Evolutionary conservation across 2,329 filamentous ascomycete species (phyloP).

Genomic region (Colletotrichum trifolii): DNA sequence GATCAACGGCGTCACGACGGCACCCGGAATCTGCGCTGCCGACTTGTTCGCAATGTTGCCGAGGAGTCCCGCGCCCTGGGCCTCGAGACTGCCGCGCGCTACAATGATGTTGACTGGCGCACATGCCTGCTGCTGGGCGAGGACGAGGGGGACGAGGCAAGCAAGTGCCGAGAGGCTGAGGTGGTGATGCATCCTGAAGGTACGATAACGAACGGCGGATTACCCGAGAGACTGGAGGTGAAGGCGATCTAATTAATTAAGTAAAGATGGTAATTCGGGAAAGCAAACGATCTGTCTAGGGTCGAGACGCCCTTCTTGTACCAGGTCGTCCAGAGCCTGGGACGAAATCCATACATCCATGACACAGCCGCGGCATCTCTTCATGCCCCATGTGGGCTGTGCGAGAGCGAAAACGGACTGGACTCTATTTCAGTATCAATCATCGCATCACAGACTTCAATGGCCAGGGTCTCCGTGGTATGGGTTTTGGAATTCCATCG

Average conservation of each 20-base stretch:
- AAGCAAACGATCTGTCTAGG: neutral
- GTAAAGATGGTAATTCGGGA: neutral
- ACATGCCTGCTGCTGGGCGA: conserved; percentile 23
- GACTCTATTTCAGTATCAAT: neutral
- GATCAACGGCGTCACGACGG: conserved; percentile 47
- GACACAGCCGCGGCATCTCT: conserved; percentile 27
- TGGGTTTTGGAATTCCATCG: conserved; percentile 6
- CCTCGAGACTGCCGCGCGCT: conserved; percentile 51
- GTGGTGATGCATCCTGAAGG: conserved; percentile 20
- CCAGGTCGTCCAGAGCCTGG: conserved; percentile 14
- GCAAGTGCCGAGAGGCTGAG: conserved; percentile 24
- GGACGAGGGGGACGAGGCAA: conserved; percentile 15
- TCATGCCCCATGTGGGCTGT: conserved; percentile 12
- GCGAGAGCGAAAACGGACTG: conserved; percentile 11
- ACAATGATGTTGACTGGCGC: conserved; percentile 50
- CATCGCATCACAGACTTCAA: conserved; percentile 7
- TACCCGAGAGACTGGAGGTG: no score
- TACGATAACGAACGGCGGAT: neutral
- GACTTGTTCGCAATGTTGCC: conserved; percentile 48
- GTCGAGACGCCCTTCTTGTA: conserved; percentile 28
- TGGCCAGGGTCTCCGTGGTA: conserved; percentile 5
- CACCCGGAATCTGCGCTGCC: conserved; percentile 46
- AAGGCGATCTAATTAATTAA: neutral
- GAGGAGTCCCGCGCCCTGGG: conserved; percentile 47
- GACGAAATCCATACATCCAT: conserved; percentile 21